Percentiles rank a stretch among this genome's conserved stretches.
Evolutionary conservation across 495 filamentous ascomycete species (phyloP).

Genomic region (Clavariopsis aquatica): DNA sequence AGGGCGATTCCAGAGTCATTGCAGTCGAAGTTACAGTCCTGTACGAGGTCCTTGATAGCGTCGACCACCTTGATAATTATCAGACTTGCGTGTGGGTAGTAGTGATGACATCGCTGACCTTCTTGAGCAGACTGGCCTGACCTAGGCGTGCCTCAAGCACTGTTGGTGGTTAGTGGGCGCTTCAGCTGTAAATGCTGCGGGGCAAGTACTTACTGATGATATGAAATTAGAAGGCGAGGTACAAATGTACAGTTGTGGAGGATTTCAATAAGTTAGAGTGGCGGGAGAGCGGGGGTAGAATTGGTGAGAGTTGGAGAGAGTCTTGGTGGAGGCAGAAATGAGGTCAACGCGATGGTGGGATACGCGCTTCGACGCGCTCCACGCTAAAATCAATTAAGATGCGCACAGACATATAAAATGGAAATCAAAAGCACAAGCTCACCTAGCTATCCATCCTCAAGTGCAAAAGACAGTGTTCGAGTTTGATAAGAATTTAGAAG

Average conservation of each 20-base stretch:
- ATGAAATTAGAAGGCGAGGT: not conserved
- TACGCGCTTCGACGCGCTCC: not conserved
- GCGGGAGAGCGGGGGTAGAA: not conserved
- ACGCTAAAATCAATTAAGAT: slow-evolving; percentile 3
- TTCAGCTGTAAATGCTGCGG: not conserved
- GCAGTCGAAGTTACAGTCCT: slow-evolving; percentile 99
- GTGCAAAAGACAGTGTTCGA: not conserved
- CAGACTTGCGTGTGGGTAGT: slow-evolving; percentile 24
- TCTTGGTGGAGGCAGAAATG: slow-evolving; percentile 1
- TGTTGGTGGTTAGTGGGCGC: slow-evolving; percentile 40
- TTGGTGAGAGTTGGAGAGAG: not conserved
- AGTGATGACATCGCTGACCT: slow-evolving; percentile 57
- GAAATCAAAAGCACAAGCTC: not conserved
- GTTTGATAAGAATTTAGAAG: not conserved
- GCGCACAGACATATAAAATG: not conserved
- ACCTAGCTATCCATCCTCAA: not conserved
- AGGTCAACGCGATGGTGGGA: not conserved
- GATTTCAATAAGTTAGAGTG: not conserved
- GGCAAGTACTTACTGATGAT: slow-evolving; percentile 14
- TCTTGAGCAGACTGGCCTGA: slow-evolving; percentile 92
- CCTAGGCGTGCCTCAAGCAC: slow-evolving; percentile 98
- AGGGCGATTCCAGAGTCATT: slow-evolving; percentile 98
- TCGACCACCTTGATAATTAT: slow-evolving; percentile 75
- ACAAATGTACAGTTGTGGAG: not conserved
- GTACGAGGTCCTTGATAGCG: slow-evolving; percentile 98